Base-by-base conservation (phyloP, 371 early-diverging fungal genomes). In the Cokeromyces recurvatus region DNA sequence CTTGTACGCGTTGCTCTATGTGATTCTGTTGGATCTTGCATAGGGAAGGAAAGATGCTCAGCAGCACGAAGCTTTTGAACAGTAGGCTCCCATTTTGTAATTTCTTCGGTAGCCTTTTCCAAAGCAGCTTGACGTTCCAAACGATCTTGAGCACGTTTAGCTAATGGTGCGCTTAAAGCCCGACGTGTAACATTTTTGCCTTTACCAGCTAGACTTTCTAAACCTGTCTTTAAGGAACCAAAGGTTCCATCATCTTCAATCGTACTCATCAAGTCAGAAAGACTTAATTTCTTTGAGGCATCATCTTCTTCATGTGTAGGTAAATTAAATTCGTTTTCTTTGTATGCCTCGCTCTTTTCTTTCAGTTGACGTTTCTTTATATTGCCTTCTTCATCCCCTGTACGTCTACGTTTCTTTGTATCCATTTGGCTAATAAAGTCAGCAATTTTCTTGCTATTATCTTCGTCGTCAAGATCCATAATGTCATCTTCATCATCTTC, bases 61-160 rank as follows among this genome's bases (percentile, higher is more conserved):
- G 92, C 90, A 53, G 82, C 77, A 32, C 95, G 82, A 66, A 92
- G 92, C 62, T 84, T 70, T 40, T 86, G 77, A 15, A 97, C 87
- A 4, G 88, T 69, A 11, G 84, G 72, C 46, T 84, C 73, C 97
- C 97, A 97, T 57, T 91, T 86, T 14, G 78, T 60, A 11, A 97
- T 68, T 17, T 86, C 85, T 58, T 91, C 86, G 25, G 83, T 91
- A 25, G 91, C 68, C 52, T 82, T 74, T 12, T 73, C 71, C 45
- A 88, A 90, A 9, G 97, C 98, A 3, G 82, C 95, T 49, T 82
- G 66, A 38, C 98, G 87, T 43, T 89, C 87, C 46, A 91, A 56
- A 29, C 85, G 83, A 43, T 94, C 92, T 66, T 92, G 88, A 15
- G 89, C 61, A 35, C 90, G 81, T 55, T 80, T 79, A 15, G 94